These are phyloP conservation scores for Aspergillus awamori DNA, from an alignment of 2,329 filamentous ascomycete species.

Conservation along the genomic window DNA sequence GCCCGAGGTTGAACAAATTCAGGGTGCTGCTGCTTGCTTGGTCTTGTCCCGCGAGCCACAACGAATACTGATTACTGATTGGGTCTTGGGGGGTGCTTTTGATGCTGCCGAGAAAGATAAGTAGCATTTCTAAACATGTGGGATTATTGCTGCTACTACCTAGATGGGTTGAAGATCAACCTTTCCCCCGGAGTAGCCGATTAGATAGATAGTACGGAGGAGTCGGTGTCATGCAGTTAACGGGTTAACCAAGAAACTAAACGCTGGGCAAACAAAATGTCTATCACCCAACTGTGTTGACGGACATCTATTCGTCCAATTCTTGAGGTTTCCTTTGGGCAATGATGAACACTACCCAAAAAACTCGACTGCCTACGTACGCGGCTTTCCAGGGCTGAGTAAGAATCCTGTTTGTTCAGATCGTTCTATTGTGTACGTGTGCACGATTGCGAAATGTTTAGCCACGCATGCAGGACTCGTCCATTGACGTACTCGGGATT, in stretches of 20 bases:
- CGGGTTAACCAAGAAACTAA: background rate
- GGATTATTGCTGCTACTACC: no score
- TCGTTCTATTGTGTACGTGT: background rate
- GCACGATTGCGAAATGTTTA: background rate
- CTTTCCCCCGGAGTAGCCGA: background rate
- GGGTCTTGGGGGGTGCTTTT: no score
- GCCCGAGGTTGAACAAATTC: no score
- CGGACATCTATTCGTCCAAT: background rate
- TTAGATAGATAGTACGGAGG: background rate
- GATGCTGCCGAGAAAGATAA: no score
- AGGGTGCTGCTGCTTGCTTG: no score
- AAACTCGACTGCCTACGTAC: constrained; percentile 1
- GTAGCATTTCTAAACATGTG: no score
- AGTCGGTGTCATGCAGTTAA: no score
- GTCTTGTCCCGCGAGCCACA: no score
- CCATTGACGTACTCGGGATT: background rate
- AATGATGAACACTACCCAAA: background rate
- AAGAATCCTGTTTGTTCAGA: background rate
- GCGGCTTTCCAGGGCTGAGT: constrained; percentile 4
- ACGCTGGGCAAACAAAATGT: background rate
- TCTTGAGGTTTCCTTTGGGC: background rate
- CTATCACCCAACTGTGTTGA: background rate
- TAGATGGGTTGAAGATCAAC: no score
- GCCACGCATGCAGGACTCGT: background rate
- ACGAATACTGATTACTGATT: no score